Base-by-base conservation (phyloP, 352 stramenopile genomes). In the Globisporangium okanoganense region DNA sequence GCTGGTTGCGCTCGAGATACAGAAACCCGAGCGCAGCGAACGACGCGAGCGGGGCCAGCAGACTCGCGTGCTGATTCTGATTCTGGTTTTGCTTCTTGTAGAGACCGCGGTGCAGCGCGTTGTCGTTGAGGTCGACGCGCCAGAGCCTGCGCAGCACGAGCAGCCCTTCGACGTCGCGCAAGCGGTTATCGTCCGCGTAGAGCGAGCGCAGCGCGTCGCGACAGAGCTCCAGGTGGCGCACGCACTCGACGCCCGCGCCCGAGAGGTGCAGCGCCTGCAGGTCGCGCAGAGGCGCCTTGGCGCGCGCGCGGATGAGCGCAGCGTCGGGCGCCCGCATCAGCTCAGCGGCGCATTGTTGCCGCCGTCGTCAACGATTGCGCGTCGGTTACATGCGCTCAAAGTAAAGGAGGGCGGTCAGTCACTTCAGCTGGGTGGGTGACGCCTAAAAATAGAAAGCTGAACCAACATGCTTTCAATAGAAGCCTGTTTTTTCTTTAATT, bases 1-100 rank as follows among this genome's bases (percentile, higher is more conserved):
- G 52, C 20, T 65, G 67, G 53, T 79, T 85, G 57, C 70, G 50
- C 62, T 86, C 73, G n/a, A 89, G 54, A 18, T 70, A 56, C 22
- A 91, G 65, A 47, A 87, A 91, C 0, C 79, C 81, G 5, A 91
- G 65, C 1, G 74, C 70, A 0, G 67, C 54, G 54, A 86, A 89
- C 13, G 67, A 74, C 36, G 78, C 62, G 14, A 91, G 54, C 0
- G 78, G 61, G 8, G 58, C 18, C 22, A 60, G 14, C 7, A 41
- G 59, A 18, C 33, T 59, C 49, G 29, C 27, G 5, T 44, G 18
- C 13, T 2, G 29, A 33, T 3, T 6, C 29, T 33, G 29, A 6
- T 33, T 33, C 6, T 33, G 41, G 49, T 10, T 77, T 56, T 54
- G 25, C 14, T 54, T 18, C 48, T 54, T 54, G 27, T 54, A 35